phyloP scores from a whole-genome alignment of 148 eudicot species.

The Chenopodium quinoa region DNA sequence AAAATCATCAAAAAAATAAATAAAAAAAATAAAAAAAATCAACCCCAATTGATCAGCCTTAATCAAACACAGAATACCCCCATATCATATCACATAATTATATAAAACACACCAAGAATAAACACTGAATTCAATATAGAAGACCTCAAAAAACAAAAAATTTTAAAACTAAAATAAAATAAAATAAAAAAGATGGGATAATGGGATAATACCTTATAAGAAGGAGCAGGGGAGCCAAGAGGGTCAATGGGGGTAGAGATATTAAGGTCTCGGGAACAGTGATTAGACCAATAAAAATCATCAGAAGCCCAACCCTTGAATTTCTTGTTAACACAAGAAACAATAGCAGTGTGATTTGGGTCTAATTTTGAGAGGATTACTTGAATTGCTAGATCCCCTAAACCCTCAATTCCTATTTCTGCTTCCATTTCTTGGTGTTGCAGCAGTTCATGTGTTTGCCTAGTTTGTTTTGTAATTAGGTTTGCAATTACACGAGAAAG shows the following conservation, averaged over 20 bases:
- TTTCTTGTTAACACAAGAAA: constrained; percentile 43
- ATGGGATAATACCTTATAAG: constrained; percentile 50
- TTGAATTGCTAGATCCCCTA: constrained; percentile 52
- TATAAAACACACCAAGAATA: constrained; percentile 6
- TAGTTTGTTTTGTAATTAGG: no score
- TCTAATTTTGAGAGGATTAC: constrained; percentile 59
- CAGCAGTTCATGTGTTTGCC: neutral
- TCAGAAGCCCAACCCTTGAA: constrained; percentile 60
- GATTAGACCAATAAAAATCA: constrained; percentile 58
- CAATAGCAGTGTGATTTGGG: constrained; percentile 43
- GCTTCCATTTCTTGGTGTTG: neutral
- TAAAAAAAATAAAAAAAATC: neutral
- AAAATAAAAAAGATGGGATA: neutral
- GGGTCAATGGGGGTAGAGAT: constrained; percentile 63
- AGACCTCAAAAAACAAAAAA: neutral
- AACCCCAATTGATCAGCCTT: neutral
- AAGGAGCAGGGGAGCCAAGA: constrained; percentile 45
- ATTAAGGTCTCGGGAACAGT: constrained; percentile 49
- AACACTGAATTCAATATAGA: neutral
- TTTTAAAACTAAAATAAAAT: neutral
- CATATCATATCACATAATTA: neutral
- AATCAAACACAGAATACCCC: neutral
- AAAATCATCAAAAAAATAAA: neutral
- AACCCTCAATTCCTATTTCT: constrained; percentile 29
- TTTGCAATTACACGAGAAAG: no score